phyloP scores from a whole-genome alignment of 441 rosid genomes.

The Pelargonium citronellum region DNA sequence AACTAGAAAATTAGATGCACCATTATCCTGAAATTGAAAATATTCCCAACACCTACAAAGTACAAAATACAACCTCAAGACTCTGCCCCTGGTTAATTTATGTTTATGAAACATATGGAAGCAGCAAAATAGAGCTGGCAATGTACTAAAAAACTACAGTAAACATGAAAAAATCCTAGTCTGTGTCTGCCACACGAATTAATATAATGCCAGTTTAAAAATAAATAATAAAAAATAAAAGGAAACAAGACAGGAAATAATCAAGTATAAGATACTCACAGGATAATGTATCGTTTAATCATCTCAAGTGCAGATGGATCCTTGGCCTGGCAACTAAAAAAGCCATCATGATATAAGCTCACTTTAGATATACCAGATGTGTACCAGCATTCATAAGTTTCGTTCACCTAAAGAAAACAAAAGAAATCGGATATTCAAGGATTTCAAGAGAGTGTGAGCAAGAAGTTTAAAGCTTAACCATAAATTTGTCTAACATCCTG shows the following conservation, averaged over 20 bases:
- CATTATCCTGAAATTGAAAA: not conserved
- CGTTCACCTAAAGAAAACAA: conserved; percentile 46
- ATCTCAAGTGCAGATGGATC: conserved; percentile 55
- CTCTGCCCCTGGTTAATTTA: not conserved
- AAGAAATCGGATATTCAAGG: not conserved
- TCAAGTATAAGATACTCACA: conserved; percentile 44
- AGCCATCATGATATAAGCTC: conserved; percentile 55
- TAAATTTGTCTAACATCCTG: not conserved
- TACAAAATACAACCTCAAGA: not conserved
- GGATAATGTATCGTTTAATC: conserved; percentile 37
- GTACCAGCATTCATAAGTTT: conserved; percentile 92
- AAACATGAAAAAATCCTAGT: not conserved
- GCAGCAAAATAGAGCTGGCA: not conserved
- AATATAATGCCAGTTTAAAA: not conserved
- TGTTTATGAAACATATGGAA: not conserved
- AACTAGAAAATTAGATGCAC: not conserved
- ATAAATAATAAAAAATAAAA: not conserved
- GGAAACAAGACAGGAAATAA: not conserved
- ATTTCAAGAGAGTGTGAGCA: not conserved
- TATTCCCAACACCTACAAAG: not conserved
- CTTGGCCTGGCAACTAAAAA: conserved; percentile 63
- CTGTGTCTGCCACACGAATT: not conserved
- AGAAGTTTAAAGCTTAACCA: not conserved
- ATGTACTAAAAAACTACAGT: not conserved
- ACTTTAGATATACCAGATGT: conserved; percentile 54